Evolutionary conservation across 768 basidiomycete species (phyloP).

Genomic region (Leccinum subgranulosum): DNA sequence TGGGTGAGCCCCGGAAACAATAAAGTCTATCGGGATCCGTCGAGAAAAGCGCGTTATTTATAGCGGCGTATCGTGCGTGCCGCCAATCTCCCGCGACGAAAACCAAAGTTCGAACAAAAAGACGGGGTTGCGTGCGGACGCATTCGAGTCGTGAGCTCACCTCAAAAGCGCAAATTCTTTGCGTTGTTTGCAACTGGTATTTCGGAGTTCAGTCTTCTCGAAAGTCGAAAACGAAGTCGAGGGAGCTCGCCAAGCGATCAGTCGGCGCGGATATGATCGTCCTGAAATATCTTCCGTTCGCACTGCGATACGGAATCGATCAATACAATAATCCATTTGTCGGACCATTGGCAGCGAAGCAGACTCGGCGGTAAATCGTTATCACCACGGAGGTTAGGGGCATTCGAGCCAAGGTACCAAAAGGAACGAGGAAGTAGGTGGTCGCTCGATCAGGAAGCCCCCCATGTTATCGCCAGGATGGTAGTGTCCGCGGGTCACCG

Average conservation of each 20-base stretch:
- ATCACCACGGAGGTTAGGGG: constrained; percentile 16
- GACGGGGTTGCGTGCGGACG: too few species aligned
- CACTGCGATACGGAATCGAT: constrained; percentile 12
- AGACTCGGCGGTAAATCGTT: constrained; percentile 19
- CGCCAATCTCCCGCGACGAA: too few species aligned
- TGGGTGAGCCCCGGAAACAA: too few species aligned
- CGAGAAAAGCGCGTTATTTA: too few species aligned
- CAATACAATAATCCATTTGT: constrained; percentile 16
- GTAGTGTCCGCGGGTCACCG: constrained; percentile 18
- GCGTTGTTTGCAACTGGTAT: too few species aligned
- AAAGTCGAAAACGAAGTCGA: background rate
- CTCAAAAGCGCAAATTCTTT: too few species aligned
- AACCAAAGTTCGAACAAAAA: too few species aligned
- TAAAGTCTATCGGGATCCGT: too few species aligned
- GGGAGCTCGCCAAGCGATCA: background rate
- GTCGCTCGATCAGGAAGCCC: constrained; percentile 1
- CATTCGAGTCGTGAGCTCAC: too few species aligned
- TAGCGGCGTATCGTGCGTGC: too few species aligned
- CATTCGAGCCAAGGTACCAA: constrained; percentile 8
- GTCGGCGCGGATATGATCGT: background rate
- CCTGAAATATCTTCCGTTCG: background rate
- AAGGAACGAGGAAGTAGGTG: background rate
- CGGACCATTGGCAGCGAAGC: constrained; percentile 14
- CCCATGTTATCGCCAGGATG: constrained; percentile 23
- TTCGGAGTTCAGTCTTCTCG: background rate